These are phyloP conservation scores for Cetradonia linearis DNA, from an alignment of 495 filamentous ascomycete species.

Conservation along the genomic window DNA sequence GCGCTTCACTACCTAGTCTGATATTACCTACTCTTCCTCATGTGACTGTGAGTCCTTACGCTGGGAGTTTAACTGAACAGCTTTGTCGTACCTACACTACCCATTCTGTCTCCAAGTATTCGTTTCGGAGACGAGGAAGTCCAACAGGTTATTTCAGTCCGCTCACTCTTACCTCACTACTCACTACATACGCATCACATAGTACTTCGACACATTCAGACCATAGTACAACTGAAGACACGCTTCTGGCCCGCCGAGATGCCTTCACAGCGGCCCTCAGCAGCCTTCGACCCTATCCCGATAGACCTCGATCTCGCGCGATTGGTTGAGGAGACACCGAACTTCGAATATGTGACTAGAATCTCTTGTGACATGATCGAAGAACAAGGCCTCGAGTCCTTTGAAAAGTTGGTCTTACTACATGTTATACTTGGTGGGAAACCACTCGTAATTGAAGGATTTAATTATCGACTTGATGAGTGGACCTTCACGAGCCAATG, in stretches of 20 bases:
- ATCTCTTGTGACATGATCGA: constrained; percentile 67
- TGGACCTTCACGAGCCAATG: constrained; percentile 70
- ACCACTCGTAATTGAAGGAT: constrained; percentile 82
- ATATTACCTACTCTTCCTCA: too few relatives aligned
- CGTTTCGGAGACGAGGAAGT: background rate
- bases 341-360: constrained; percentile 71
- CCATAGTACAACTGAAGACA: background rate
- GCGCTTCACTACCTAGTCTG: too few relatives aligned
- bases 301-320: constrained; percentile 66
- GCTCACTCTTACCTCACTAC: background rate
- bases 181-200: background rate
- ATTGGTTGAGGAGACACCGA: constrained; percentile 65
- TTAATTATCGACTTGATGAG: constrained; percentile 53
- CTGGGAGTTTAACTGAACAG: background rate
- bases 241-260: constrained; percentile 35
- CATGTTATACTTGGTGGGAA: constrained; percentile 76
- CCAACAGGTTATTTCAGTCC: background rate
- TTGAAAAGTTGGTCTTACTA: constrained; percentile 68
- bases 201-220: background rate
- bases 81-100: background rate
- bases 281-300: constrained; percentile 71
- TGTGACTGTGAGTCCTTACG: background rate
- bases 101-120: background rate
- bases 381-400: constrained; percentile 56
- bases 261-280: constrained; percentile 56